Evolutionary conservation across 208 protist genomes (phyloP).

Genomic region (Leishmania turanica): DNA sequence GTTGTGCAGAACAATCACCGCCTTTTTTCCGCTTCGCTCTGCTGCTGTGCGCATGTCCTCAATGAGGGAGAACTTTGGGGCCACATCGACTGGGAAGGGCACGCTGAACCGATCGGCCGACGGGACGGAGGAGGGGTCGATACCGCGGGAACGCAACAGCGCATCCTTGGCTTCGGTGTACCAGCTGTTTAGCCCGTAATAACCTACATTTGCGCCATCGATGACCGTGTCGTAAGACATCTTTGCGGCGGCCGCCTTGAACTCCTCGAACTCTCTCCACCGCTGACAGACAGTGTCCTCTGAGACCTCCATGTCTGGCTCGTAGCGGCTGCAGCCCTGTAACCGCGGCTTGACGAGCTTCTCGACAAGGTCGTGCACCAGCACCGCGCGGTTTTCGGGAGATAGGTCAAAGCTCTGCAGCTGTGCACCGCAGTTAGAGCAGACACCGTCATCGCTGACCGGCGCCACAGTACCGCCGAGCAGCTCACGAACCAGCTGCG

Average conservation of each 20-base stretch:
- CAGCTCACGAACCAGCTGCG: conserved; percentile 43
- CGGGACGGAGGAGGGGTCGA: conserved; percentile 42
- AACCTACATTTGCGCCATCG: conserved; percentile 82
- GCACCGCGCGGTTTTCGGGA: conserved; percentile 37
- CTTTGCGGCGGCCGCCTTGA: conserved; percentile 41
- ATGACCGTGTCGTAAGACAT: conserved; percentile 76
- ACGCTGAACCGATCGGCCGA: conserved; percentile 46
- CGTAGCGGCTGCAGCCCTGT: conserved; percentile 53
- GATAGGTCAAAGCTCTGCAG: conserved; percentile 74
- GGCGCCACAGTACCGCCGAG: conserved; percentile 43
- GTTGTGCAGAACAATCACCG: conserved; percentile 80
- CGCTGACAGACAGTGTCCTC: conserved; percentile 36
- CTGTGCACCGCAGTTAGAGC: conserved; percentile 40
- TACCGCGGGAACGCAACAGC: conserved; percentile 48
- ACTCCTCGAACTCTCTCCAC: conserved; percentile 60
- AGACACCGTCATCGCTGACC: conserved; percentile 38
- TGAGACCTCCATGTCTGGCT: conserved; percentile 52
- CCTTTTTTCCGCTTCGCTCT: conserved; percentile 37
- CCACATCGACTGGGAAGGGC: conserved; percentile 84
- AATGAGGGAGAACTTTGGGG: conserved; percentile 83
- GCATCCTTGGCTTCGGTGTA: conserved; percentile 67
- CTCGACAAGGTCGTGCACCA: conserved; percentile 74
- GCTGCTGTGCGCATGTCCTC: conserved; percentile 58
- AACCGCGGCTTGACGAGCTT: conserved; percentile 68
- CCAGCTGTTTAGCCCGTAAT: conserved; percentile 85